phyloP scores from a whole-genome alignment of 441 rosid genomes.

The Eutrema salsugineum region DNA sequence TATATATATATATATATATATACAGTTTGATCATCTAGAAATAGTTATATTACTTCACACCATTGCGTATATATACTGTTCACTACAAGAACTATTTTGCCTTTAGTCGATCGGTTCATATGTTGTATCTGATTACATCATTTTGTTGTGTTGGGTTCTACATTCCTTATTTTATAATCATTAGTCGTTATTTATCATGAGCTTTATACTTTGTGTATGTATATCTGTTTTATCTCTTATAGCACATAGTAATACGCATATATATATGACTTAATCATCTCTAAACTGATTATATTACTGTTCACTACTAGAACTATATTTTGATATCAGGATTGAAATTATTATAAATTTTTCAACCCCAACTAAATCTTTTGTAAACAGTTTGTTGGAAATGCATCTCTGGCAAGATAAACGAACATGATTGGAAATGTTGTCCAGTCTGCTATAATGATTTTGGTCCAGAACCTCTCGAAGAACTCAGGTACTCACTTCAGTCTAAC shows the following conservation, averaged over 20 bases:
- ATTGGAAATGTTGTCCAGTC: neutral
- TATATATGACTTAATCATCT: too few relatives aligned
- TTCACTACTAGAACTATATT: neutral
- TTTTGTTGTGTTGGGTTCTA: neutral
- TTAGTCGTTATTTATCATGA: neutral
- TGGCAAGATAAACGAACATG: neutral
- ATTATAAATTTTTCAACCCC: neutral
- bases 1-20: too few relatives aligned
- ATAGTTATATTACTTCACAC: neutral
- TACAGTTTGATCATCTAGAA: too few relatives aligned
- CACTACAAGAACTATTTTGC: neutral
- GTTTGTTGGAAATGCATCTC: conserved; percentile 2
- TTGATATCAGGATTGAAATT: neutral
- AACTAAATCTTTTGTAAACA: neutral
- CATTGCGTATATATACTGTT: neutral
- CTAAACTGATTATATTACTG: neutral
- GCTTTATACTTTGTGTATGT: neutral
- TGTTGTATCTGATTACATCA: neutral
- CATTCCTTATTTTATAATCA: neutral
- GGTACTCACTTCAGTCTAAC: neutral
- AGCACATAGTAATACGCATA: neutral
- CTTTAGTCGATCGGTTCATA: neutral
- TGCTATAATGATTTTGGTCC: neutral
- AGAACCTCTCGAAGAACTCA: neutral
- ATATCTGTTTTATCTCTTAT: neutral